Evolutionary conservation across 2,329 filamentous ascomycete species (phyloP).

Genomic region (Stagonosporopsis tanaceti): DNA sequence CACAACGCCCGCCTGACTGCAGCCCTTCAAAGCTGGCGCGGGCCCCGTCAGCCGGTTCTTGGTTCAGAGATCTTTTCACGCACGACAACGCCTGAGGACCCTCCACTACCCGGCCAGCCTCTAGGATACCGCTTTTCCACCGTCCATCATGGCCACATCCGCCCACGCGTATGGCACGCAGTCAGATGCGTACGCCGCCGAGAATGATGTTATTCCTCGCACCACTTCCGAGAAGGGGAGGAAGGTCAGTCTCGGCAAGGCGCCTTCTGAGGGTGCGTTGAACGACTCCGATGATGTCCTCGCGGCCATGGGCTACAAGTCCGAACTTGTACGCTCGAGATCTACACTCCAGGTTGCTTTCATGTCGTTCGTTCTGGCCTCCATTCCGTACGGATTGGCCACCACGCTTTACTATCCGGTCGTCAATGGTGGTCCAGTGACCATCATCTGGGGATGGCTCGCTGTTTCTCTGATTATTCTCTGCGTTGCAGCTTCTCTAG

Average conservation of each 20-base stretch:
- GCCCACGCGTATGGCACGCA: slow-evolving; percentile 41
- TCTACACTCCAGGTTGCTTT: slow-evolving; percentile 75
- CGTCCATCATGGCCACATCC: slow-evolving; percentile 32
- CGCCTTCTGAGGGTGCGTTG: slow-evolving; percentile 34
- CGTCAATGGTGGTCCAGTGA: slow-evolving; percentile 70
- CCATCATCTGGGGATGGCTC: slow-evolving; percentile 78
- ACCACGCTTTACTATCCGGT: slow-evolving; percentile 75
- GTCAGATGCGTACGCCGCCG: slow-evolving; percentile 45
- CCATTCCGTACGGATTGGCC: slow-evolving; percentile 76
- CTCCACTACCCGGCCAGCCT: slow-evolving; percentile 19
- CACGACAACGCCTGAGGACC: slow-evolving; percentile 27
- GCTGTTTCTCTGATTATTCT: slow-evolving; percentile 73
- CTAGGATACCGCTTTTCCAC: slow-evolving; percentile 17
- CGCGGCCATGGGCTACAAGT: slow-evolving; percentile 70
- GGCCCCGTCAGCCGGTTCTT: slow-evolving; percentile 18
- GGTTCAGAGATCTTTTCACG: slow-evolving; percentile 29
- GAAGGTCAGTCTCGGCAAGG: slow-evolving; percentile 36
- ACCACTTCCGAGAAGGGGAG: slow-evolving; percentile 35
- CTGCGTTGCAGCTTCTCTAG: slow-evolving; percentile 72
- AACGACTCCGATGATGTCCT: slow-evolving; percentile 68
- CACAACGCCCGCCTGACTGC: slow-evolving; percentile 37
- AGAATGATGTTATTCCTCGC: slow-evolving; percentile 36
- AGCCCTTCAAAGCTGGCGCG: slow-evolving; percentile 39
- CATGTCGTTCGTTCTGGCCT: slow-evolving; percentile 79
- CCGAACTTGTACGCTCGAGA: slow-evolving; percentile 69